A percentile compares a stretch with the other conserved stretches of the same genome.
Conservation (phyloP, 495 filamentous ascomycete genomes). For the Aspergillus affinis region DNA sequence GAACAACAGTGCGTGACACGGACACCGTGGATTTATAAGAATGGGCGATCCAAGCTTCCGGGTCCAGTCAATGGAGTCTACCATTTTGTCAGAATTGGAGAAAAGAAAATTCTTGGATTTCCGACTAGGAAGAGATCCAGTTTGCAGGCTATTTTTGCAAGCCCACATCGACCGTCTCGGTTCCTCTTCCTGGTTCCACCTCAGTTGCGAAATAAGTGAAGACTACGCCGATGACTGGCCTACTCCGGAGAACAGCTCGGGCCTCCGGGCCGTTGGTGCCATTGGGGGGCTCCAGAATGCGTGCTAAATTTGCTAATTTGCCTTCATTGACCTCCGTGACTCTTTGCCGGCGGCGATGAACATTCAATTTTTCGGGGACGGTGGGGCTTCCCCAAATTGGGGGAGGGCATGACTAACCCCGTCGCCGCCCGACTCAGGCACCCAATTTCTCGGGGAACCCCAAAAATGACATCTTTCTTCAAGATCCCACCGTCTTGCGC, state of each 20-base stretch:
- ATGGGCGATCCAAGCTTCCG: not conserved
- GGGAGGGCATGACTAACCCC: not conserved
- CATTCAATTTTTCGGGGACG: too few species aligned
- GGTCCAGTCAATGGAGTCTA: not conserved
- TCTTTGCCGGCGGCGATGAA: too few species aligned
- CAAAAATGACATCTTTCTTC: not conserved
- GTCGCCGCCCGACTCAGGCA: not conserved
- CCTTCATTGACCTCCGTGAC: too few species aligned
- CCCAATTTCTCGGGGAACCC: not conserved
- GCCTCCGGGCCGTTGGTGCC: not conserved
- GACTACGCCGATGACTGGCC: not conserved
- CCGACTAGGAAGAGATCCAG: not conserved
- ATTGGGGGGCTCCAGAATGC: too few species aligned
- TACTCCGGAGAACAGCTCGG: not conserved
- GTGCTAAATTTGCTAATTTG: too few species aligned
- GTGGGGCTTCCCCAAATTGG: constrained; percentile 6
- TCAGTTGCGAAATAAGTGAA: not conserved
- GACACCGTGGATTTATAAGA: constrained; percentile 4
- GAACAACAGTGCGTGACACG: not conserved
- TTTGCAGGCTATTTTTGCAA: not conserved
- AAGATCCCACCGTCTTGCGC: constrained; percentile 4
- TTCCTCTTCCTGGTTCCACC: not conserved
- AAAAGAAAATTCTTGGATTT: not conserved
- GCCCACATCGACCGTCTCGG: not conserved
- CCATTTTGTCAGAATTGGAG: constrained; percentile 4